Base-by-base conservation (phyloP, 345 rosid genomes). In the Camelina laxa region DNA sequence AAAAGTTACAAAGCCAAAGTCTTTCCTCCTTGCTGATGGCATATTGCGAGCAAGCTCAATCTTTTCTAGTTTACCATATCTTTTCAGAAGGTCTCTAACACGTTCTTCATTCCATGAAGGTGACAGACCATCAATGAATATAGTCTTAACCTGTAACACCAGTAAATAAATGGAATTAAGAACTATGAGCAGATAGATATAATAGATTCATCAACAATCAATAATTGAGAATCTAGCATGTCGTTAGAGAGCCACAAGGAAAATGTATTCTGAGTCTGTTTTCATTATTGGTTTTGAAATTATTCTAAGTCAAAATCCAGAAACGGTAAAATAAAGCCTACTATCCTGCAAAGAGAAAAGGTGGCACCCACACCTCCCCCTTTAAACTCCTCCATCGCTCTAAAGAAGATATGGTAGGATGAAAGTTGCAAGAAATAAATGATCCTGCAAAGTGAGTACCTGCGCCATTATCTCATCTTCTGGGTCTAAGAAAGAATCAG, bases 401-500 rank as follows among this genome's bases (percentile, higher is more conserved):
- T 31, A 59, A 39, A 71, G 76, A 77, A 48, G 76, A 39, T 51
- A 59, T 65, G 64, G 73, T 50, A 61, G 63, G 53, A 59, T 76
- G 66, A 49, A 48, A 70, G 60, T 30, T 57, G 73, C 63, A 59
- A 65, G 44, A 70, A 62, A 69, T 76, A 75, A 54, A 75, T 75
- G 55, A 50, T 58, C 58, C 66, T 70, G 61, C 77, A 59, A 73
- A 58, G 62, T 67, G 66, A 58, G 82, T 88, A 95, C 99, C 96
- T 95, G 98, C 66, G 97, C 87, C 99, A 95, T 95, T 56, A 95
- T 86, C 79, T 92, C 98, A 81, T 90, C 99, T 35, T 96, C 92
- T 7, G 92, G 89, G 78, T 90, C 98, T 74, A 90, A 87, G 85
- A 89, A 90, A 69, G 99, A 92, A 84, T 95, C 98, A 47, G 99